Evolutionary conservation across 2,329 filamentous ascomycete genomes (phyloP).

Genomic region (Aspergillus sp.): DNA sequence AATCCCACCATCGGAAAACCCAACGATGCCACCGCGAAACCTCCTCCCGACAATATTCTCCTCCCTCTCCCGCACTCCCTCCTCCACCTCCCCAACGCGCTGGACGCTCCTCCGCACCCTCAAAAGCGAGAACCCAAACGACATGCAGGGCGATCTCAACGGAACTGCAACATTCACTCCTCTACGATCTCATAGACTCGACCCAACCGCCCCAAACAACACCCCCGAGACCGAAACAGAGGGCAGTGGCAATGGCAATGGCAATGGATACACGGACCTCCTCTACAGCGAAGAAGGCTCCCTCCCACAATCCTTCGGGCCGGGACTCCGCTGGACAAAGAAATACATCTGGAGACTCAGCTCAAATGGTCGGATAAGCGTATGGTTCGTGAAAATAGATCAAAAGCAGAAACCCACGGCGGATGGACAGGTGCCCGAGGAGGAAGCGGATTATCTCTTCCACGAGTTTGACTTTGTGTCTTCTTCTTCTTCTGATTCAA

Average conservation of each 20-base stretch:
- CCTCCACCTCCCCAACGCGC: constrained; percentile 17
- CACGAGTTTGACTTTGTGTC: constrained; percentile 41
- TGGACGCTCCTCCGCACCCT: constrained; percentile 42
- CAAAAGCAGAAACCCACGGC: background rate
- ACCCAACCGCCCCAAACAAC: background rate
- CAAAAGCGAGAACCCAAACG: constrained; percentile 40
- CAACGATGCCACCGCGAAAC: background rate
- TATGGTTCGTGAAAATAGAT: constrained; percentile 46
- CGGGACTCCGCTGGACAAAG: constrained; percentile 38
- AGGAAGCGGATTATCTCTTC: constrained; percentile 45
- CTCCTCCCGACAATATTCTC: background rate
- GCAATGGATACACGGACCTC: constrained; percentile 23
- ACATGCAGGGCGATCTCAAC: constrained; percentile 42
- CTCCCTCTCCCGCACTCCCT: constrained; percentile 14
- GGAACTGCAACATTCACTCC: constrained; percentile 41
- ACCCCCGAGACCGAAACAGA: background rate
- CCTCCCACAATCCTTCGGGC: constrained; percentile 29
- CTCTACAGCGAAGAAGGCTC: constrained; percentile 46
- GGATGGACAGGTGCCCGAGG: constrained; percentile 16
- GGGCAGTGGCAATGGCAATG: background rate
- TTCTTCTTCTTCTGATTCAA: background rate
- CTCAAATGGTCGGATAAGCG: constrained; percentile 34
- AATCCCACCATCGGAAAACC: background rate
- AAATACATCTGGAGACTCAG: constrained; percentile 47
- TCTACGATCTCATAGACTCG: constrained; percentile 17